Percentiles rank a stretch among this genome's conserved stretches.
Conservation (phyloP, 805 yeast species). For the Metschnikowia kunwiensis region DNA sequence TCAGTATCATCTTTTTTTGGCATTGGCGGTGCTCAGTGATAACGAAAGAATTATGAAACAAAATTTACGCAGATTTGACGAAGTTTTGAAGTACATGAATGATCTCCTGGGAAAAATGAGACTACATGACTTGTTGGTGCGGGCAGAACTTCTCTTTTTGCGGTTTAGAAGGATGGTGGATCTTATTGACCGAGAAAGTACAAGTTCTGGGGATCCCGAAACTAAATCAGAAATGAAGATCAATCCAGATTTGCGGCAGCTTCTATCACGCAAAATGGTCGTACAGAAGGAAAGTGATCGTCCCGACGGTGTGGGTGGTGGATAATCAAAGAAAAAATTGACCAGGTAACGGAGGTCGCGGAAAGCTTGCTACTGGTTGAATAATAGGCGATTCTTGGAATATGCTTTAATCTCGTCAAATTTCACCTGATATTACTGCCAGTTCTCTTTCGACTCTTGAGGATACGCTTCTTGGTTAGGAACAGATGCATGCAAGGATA, state of each 20-base stretch:
- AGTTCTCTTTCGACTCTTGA: too few species aligned
- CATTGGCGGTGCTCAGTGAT: slow-evolving; percentile 85
- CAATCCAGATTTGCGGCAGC: slow-evolving; percentile 52
- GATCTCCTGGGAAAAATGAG: slow-evolving; percentile 78
- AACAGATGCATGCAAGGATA: too few species aligned
- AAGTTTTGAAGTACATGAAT: slow-evolving; percentile 88
- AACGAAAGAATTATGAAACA: slow-evolving; percentile 74
- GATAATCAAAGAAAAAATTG: too few species aligned
- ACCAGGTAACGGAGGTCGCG: too few species aligned
- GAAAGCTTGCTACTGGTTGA: too few species aligned
- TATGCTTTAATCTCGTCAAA: too few species aligned
- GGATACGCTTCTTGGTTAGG: too few species aligned
- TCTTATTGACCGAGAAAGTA: slow-evolving; percentile 60
- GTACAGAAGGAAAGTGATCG: slow-evolving; percentile 58
- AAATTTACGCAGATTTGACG: slow-evolving; percentile 78
- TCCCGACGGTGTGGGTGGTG: slow-evolving; percentile 46
- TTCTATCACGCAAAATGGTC: slow-evolving; percentile 60
- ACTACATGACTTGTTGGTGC: slow-evolving; percentile 70
- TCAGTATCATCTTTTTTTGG: slow-evolving; percentile 84
- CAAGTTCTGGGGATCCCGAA: slow-evolving; percentile 8
- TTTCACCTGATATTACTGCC: too few species aligned
- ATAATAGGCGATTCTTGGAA: too few species aligned
- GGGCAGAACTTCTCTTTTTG: slow-evolving; percentile 80
- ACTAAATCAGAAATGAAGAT: slow-evolving; percentile 21
- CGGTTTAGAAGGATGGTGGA: slow-evolving; percentile 78